Evolutionary conservation across 768 basidiomycete genomes (phyloP).

Genomic region (Mycena vulgaris): DNA sequence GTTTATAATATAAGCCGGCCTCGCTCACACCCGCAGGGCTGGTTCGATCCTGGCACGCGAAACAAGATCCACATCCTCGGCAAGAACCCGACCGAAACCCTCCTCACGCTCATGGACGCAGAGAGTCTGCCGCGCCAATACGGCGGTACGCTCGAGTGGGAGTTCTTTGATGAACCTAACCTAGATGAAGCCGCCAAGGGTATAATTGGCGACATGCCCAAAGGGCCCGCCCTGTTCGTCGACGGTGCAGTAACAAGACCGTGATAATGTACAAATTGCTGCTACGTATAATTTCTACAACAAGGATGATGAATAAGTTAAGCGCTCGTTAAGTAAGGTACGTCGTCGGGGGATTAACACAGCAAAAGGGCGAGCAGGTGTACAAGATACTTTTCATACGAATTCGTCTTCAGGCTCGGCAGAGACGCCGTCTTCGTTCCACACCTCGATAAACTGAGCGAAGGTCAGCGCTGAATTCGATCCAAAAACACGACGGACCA

Average conservation of each 20-base stretch:
- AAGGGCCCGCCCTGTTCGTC: constrained; percentile 67
- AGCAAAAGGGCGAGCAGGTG: constrained; percentile 6
- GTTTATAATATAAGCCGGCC: too few species aligned
- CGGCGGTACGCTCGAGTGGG: constrained; percentile 83
- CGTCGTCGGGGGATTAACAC: constrained; percentile 5
- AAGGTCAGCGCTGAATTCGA: constrained; percentile 9
- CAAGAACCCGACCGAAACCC: constrained; percentile 66
- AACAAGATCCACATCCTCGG: constrained; percentile 85
- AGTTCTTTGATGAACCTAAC: constrained; percentile 75
- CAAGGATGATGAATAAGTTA: constrained; percentile 31
- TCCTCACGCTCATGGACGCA: constrained; percentile 64
- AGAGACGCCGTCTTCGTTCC: constrained; percentile 85
- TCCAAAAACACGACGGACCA: constrained; percentile 42
- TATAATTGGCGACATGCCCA: constrained; percentile 66
- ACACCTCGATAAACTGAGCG: constrained; percentile 79
- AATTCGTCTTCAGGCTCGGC: constrained; percentile 75
- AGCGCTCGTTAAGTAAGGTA: background rate
- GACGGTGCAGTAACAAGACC: constrained; percentile 58
- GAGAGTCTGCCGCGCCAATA: constrained; percentile 75
- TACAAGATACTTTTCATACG: constrained; percentile 42
- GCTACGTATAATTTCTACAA: constrained; percentile 28
- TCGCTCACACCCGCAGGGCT: constrained; percentile 60
- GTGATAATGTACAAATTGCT: constrained; percentile 18
- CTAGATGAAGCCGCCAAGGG: constrained; percentile 70
- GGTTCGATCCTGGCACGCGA: constrained; percentile 87